Base-by-base conservation (phyloP, 192 early-diverging fungal genomes). In the Coemansia javaensis region DNA sequence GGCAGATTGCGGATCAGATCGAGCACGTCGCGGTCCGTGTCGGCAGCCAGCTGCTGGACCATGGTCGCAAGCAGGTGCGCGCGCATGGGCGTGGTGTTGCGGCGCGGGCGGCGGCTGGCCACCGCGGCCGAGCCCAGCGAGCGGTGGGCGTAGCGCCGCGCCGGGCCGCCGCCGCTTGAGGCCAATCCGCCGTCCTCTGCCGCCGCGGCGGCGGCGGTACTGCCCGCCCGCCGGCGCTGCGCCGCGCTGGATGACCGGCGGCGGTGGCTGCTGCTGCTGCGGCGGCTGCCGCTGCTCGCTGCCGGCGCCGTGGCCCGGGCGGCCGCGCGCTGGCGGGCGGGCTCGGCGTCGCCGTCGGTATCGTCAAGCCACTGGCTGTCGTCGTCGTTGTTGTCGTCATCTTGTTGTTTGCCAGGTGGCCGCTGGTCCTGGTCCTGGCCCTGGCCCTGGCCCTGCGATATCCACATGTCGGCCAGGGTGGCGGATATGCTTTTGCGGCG, bases 41-140 rank as follows among this genome's bases (percentile, higher is more conserved):
- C 75, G 20, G 38, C 46, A 1, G 55, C 59, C 21, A 77, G 47
- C 44, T 66, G 58, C 48, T 66, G 58, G 3, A 77, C 58, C 53
- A 77, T 63, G 4, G 50, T 64, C 3, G 66, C 66, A 21, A 77
- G 44, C 36, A 77, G 35, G 16, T 77, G 67, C 3, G 67, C 68
- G n/a, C 75, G 56, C 67, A 70, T 77, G 3, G 62, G 64, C 33
- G 66, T 72, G 1, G 63, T 67, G 32, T 75, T 75, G 7, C 71
- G 51, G 0, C 69, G 43, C 9, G 60, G 52, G 0, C 58, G 47
- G 3, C 57, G 50, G 14, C 33, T 5, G 5, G 5, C 5, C 28
- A 9, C 28, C 0, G 49, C 37, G 24, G 59, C 47, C 8, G 59
- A 63, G 18, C 54, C 56, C 0, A 69, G 38, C 12, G 62, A 69